Conservation (phyloP, 2,329 filamentous ascomycete species). For the Diaporthe ampelina region DNA sequence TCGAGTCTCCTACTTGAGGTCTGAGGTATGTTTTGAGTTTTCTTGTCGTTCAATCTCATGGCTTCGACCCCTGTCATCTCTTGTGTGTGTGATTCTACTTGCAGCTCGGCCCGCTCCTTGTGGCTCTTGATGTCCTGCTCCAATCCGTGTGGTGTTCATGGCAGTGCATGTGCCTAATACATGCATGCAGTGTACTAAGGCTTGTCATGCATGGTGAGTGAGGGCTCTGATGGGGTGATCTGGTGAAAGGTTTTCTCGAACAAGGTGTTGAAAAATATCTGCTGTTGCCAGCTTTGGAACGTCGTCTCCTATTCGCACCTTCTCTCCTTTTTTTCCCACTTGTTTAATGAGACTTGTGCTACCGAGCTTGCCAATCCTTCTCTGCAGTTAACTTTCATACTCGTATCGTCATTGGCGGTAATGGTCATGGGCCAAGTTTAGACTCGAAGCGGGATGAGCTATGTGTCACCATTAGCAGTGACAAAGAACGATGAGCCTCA, state of each 20-base stretch:
- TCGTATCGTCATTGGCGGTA: conserved; percentile 22
- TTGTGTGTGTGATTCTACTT: neutral
- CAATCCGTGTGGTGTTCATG: neutral
- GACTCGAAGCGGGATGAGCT: conserved; percentile 18
- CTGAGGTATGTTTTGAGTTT: neutral
- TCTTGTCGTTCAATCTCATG: conserved; percentile 3
- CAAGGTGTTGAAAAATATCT: conserved; percentile 8
- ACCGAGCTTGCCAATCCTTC: conserved; percentile 7
- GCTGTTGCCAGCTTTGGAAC: conserved; percentile 5
- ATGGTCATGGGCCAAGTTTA: conserved; percentile 10
- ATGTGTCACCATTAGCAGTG: conserved; percentile 29
- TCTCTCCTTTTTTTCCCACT: conserved; percentile 9
- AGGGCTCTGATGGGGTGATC: neutral
- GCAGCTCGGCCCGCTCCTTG: conserved; percentile 16
- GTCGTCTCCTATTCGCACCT: neutral
- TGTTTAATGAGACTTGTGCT: conserved; percentile 15
- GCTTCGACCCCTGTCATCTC: neutral
- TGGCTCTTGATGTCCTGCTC: conserved; percentile 2
- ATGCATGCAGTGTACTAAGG: neutral
- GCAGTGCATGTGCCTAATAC: conserved; percentile 1
- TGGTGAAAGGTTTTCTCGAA: conserved; percentile 1
- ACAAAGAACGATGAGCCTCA: conserved; percentile 30
- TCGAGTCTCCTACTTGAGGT: neutral
- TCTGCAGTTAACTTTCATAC: conserved; percentile 7
- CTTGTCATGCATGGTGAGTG: neutral